Evolutionary conservation across 305 asterid species (phyloP).

Genomic region (Solanum chacoense): DNA sequence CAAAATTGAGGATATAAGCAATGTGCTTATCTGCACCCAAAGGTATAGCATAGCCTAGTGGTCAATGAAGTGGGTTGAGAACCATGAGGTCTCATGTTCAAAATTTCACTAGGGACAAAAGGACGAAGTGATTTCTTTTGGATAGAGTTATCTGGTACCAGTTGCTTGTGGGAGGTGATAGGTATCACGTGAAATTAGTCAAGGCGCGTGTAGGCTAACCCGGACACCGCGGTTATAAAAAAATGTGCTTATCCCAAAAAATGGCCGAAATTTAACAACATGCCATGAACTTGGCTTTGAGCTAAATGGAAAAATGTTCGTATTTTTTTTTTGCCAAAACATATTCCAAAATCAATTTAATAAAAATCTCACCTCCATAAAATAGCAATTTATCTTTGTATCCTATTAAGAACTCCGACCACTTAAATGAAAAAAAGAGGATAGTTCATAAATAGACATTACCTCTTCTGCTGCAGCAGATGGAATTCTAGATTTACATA

Average conservation of each 20-base stretch:
- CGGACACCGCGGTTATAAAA: background rate
- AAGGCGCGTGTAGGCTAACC: background rate
- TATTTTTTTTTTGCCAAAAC: background rate
- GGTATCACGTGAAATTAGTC: background rate
- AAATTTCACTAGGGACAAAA: background rate
- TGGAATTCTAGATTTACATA: constrained; percentile 22
- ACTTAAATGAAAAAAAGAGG: background rate
- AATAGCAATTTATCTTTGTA: background rate
- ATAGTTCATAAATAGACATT: background rate
- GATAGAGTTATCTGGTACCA: background rate
- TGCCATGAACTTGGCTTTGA: background rate
- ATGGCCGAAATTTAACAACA: background rate
- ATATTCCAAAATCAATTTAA: background rate
- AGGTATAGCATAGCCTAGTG: background rate
- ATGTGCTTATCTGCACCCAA: background rate
- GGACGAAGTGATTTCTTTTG: background rate
- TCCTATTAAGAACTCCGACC: background rate
- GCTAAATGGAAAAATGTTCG: background rate
- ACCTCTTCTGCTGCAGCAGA: constrained; percentile 51
- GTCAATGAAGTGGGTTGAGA: background rate
- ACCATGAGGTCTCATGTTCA: background rate
- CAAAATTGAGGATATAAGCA: background rate
- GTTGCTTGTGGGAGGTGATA: background rate
- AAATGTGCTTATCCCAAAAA: background rate
- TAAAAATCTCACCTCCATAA: background rate